Evolutionary conservation across 371 early-diverging fungal species (phyloP).

Genomic region (Syncephalastrum sp.): DNA sequence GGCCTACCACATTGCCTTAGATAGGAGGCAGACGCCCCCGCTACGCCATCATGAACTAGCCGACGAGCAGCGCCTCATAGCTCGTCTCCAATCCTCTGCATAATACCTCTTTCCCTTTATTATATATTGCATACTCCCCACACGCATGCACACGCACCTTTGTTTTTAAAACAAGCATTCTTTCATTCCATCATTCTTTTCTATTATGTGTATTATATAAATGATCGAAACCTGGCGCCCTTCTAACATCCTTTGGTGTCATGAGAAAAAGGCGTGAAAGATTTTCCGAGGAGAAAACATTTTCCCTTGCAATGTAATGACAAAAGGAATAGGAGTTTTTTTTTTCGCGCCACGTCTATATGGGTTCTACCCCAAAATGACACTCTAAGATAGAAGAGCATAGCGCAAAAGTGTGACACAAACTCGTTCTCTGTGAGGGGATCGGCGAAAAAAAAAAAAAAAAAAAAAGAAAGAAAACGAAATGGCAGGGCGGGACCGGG

Average conservation of each 20-base stretch:
- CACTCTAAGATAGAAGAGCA: neutral
- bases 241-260: too few relatives aligned
- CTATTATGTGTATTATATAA: neutral
- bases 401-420: neutral
- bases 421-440: too few relatives aligned
- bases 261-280: too few relatives aligned
- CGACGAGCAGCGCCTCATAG: constrained; percentile 28
- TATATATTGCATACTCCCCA: neutral
- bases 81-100: constrained; percentile 10
- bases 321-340: too few relatives aligned
- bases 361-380: neutral
- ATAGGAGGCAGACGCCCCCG: constrained; percentile 4
- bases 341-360: neutral
- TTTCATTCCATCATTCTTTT: neutral
- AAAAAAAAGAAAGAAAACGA: neutral
- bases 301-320: too few relatives aligned
- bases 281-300: too few relatives aligned
- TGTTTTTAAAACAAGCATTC: neutral
- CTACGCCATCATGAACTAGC: constrained; percentile 33
- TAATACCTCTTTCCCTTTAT: neutral
- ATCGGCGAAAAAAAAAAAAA: constrained; percentile 1
- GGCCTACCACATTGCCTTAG: constrained; percentile 16
- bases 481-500: too few relatives aligned
- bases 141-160: neutral
- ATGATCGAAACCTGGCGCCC: too few relatives aligned